A percentile compares a stretch with the other conserved stretches of the same genome.
Conservation (phyloP, 495 filamentous ascomycete genomes). For the Tuber indicum region DNA sequence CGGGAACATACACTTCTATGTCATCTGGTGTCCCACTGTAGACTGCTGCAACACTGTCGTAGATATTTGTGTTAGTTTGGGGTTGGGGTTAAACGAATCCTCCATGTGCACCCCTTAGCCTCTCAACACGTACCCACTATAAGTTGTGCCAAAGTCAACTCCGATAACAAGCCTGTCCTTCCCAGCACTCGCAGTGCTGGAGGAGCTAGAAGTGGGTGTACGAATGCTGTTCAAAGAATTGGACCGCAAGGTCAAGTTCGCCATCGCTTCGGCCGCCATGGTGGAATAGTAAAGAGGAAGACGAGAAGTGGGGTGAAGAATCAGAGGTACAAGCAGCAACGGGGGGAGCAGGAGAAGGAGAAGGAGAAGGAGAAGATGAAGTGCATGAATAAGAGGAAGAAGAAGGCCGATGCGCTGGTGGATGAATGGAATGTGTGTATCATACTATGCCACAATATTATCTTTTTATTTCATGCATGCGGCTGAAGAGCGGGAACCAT, state of each 20-base stretch:
- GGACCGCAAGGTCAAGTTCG: slow-evolving; percentile 13
- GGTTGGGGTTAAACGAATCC: background rate
- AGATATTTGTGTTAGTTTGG: background rate
- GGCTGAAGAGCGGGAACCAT: slow-evolving; percentile 1
- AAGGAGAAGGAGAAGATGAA: background rate
- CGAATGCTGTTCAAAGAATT: slow-evolving; percentile 9
- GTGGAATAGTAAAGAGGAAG: background rate
- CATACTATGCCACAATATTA: background rate
- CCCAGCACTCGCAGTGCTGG: slow-evolving; percentile 12
- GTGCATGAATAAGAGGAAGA: background rate
- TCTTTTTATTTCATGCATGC: background rate
- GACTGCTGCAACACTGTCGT: slow-evolving; percentile 59
- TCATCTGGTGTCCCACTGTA: slow-evolving; percentile 69
- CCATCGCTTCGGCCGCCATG: slow-evolving; percentile 24
- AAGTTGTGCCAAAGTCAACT: slow-evolving; percentile 64
- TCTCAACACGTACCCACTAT: slow-evolving; percentile 40
- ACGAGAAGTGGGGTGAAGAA: background rate
- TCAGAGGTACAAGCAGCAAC: background rate
- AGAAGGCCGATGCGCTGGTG: background rate
- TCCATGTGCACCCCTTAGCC: background rate
- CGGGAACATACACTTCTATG: slow-evolving; percentile 32
- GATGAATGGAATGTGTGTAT: background rate
- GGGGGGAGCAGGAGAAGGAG: background rate
- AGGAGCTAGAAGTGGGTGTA: slow-evolving; percentile 14
- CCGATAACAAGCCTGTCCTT: slow-evolving; percentile 50